Evolutionary conservation across 257 asterid species (phyloP).

Genomic region (Thymus quinquecostatus): DNA sequence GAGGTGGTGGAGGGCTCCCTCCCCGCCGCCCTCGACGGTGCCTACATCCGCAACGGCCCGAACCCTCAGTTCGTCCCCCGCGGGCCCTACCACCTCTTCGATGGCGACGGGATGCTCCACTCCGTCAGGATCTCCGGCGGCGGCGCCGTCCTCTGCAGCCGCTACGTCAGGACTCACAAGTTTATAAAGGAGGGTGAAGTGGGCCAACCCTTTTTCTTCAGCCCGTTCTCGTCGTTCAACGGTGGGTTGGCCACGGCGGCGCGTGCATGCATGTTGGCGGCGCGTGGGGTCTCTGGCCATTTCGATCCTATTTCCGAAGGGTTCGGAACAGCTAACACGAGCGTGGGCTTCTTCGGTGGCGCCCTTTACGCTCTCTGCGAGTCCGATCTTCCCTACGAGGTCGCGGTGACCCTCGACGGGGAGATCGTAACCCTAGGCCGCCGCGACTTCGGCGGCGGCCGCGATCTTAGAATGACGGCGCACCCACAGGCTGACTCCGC

Average conservation of each 20-base stretch:
- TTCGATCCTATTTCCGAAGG: slow-evolving; percentile 37
- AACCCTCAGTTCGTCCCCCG: not conserved
- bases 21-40: not conserved
- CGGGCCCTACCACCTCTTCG: not conserved
- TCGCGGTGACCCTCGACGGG: slow-evolving; percentile 42
- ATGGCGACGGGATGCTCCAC: slow-evolving; percentile 9
- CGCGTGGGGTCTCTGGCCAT: slow-evolving; percentile 36
- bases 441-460: slow-evolving; percentile 34
- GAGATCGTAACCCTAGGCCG: slow-evolving; percentile 54
- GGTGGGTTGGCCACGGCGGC: slow-evolving; percentile 44
- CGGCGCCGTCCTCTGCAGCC: slow-evolving; percentile 57
- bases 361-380: slow-evolving; percentile 52
- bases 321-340: slow-evolving; percentile 56
- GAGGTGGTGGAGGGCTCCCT: not conserved
- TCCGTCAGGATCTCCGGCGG: slow-evolving; percentile 29
- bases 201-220: slow-evolving; percentile 43
- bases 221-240: slow-evolving; percentile 49
- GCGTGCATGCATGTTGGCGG: slow-evolving; percentile 24
- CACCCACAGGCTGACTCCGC: slow-evolving; percentile 52
- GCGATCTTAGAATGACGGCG: slow-evolving; percentile 51
- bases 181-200: slow-evolving; percentile 27
- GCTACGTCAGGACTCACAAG: slow-evolving; percentile 60
- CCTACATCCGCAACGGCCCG: not conserved
- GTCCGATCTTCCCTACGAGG: slow-evolving; percentile 54
- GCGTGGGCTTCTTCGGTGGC: slow-evolving; percentile 46